These are phyloP conservation scores for Ganoderma sp. DNA, from an alignment of 1,284 basidiomycete species.

Conservation along the genomic window DNA sequence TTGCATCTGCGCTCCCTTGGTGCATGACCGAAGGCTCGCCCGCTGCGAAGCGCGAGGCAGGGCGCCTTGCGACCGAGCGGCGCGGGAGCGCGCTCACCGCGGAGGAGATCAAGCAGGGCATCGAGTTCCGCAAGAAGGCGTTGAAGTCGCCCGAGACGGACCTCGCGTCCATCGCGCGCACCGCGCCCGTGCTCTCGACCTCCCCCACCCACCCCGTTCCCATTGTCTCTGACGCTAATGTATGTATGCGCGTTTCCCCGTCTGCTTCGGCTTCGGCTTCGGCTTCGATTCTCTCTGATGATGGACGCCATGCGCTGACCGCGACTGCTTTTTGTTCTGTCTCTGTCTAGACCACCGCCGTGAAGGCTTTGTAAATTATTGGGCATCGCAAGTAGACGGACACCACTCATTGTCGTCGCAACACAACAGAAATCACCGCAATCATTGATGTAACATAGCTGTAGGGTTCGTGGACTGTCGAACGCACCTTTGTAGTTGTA, in stretches of 20 bases:
- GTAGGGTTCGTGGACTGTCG: neutral
- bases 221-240: conserved; percentile 47
- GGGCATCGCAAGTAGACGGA: conserved; percentile 12
- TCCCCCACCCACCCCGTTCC: conserved; percentile 56
- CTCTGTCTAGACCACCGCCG: conserved; percentile 18
- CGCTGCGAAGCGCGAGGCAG: conserved; percentile 20
- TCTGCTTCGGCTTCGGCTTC: neutral
- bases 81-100: conserved; percentile 56
- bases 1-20: neutral
- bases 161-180: conserved; percentile 80
- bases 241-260: conserved; percentile 37
- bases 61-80: conserved; percentile 28
- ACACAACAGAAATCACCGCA: conserved; percentile 8
- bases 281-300: neutral
- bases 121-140: conserved; percentile 69
- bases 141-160: conserved; percentile 70
- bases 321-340: neutral
- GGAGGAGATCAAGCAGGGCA: conserved; percentile 69
- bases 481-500: conserved; percentile 5
- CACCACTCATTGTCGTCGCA: conserved; percentile 9
- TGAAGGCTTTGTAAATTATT: conserved; percentile 25
- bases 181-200: conserved; percentile 73
- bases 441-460: conserved; percentile 16
- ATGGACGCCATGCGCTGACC: neutral
- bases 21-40: conserved; percentile 7